A percentile compares a stretch with the other conserved stretches of the same genome.
Evolutionary conservation across 2,329 filamentous ascomycete species (phyloP).

Genomic region (Trichoderma atrobrunneum): DNA sequence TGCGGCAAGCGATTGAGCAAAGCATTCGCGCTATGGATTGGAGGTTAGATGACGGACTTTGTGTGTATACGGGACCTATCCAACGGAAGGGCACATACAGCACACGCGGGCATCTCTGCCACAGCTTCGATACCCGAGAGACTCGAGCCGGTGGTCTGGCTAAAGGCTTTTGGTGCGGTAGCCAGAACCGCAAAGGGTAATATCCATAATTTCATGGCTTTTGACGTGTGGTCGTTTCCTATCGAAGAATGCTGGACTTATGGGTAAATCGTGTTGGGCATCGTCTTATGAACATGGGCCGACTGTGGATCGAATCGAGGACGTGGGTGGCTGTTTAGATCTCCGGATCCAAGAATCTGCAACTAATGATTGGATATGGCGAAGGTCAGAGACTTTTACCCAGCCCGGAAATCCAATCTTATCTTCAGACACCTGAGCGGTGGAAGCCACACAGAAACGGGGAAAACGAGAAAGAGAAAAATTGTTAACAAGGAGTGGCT

Average conservation of each 20-base stretch:
- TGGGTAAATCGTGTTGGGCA: not conserved
- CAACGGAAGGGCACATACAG: slow-evolving; percentile 26
- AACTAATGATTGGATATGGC: not conserved
- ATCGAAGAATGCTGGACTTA: not conserved
- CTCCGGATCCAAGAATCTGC: not conserved
- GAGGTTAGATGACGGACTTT: not conserved
- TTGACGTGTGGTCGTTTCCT: not conserved
- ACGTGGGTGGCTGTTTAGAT: not conserved
- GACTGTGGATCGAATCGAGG: not conserved
- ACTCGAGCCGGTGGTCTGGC: not conserved
- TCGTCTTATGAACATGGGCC: not conserved
- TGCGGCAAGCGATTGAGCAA: slow-evolving; percentile 24
- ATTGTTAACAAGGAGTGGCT: not conserved
- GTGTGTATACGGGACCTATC: not conserved
- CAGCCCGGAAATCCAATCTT: not conserved
- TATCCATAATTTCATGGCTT: slow-evolving; percentile 7
- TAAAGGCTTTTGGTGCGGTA: slow-evolving; percentile 2
- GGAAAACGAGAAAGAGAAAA: not conserved
- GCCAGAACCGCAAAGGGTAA: slow-evolving; percentile 11
- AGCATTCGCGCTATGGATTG: slow-evolving; percentile 27
- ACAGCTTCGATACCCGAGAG: slow-evolving; percentile 14
- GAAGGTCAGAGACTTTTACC: not conserved
- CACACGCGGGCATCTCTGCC: slow-evolving; percentile 31
- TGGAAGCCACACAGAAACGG: not conserved
- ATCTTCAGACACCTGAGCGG: not conserved